Percentiles rank a stretch among this genome's conserved stretches.
These are phyloP conservation scores for Diplocarpon mali DNA, from an alignment of 2,329 filamentous ascomycete species.

Conservation along the genomic window DNA sequence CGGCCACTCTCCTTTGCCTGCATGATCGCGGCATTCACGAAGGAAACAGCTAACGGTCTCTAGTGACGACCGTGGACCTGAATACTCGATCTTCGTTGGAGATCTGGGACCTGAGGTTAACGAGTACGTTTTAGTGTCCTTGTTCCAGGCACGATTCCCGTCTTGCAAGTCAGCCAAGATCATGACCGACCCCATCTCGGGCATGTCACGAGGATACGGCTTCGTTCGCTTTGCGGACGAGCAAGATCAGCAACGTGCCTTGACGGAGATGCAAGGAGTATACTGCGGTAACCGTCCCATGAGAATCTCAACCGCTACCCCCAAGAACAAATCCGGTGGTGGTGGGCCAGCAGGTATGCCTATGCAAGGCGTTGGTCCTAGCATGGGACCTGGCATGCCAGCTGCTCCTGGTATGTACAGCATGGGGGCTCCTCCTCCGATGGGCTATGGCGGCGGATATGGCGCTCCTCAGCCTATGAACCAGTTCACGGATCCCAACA, in stretches of 20 bases:
- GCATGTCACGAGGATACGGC: conserved; percentile 94
- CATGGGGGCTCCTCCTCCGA: conserved; percentile 52
- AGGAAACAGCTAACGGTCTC: conserved; percentile 17
- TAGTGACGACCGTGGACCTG: conserved; percentile 89
- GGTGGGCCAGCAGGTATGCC: conserved; percentile 41
- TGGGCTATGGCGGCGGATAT: conserved; percentile 42
- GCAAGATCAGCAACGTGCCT: conserved; percentile 86
- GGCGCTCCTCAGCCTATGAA: conserved; percentile 80
- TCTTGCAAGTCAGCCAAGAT: conserved; percentile 99
- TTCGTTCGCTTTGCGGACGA: conserved; percentile 97
- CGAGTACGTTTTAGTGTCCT: conserved; percentile 91
- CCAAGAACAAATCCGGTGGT: conserved; percentile 68
- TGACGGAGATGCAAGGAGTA: conserved; percentile 97
- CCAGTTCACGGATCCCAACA: conserved; percentile 99
- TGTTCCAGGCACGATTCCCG: conserved; percentile 92
- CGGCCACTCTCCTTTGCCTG: conserved; percentile 19
- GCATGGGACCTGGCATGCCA: conserved; percentile 37
- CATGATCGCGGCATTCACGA: conserved; percentile 6
- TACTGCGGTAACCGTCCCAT: conserved; percentile 98
- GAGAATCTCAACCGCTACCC: conserved; percentile 95
- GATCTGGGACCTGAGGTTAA: conserved; percentile 97
- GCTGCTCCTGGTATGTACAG: conserved; percentile 47
- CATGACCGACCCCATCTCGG: conserved; percentile 97
- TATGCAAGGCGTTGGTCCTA: conserved; percentile 30
- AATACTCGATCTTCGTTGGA: conserved; percentile 95